Evolutionary conservation across 2,329 filamentous ascomycete genomes (phyloP).

Genomic region (Colletotrichum orchidophilum): DNA sequence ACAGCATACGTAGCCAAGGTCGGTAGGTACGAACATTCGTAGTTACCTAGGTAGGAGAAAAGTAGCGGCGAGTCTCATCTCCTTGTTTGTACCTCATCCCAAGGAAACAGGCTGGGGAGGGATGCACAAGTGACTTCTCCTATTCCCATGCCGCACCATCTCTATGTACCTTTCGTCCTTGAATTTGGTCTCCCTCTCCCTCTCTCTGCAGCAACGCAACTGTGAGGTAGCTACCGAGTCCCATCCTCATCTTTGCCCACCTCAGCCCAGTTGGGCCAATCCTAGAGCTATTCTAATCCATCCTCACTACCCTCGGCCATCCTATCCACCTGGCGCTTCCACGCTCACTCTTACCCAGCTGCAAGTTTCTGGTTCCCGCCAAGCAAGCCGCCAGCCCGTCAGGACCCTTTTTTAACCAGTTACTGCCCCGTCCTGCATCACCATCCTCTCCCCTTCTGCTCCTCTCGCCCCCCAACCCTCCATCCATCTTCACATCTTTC

Average conservation of each 20-base stretch:
- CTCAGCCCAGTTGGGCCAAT: constrained; percentile 27
- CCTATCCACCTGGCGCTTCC: constrained; percentile 21
- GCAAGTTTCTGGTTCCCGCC: constrained; percentile 17
- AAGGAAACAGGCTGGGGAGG: background rate
- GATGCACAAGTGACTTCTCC: constrained; percentile 31
- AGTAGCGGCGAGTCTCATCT: background rate
- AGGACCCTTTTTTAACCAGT: constrained; percentile 35
- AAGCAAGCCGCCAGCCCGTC: constrained; percentile 22
- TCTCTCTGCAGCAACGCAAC: constrained; percentile 1
- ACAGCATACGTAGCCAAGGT: background rate
- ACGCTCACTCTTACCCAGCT: constrained; percentile 8
- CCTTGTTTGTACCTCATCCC: background rate
- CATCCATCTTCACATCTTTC: constrained; percentile 16
- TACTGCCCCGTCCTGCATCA: constrained; percentile 31
- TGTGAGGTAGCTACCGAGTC: background rate
- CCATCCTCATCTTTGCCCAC: constrained; percentile 16
- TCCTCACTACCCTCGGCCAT: constrained; percentile 27
- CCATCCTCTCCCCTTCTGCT: constrained; percentile 26
- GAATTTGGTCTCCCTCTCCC: background rate
- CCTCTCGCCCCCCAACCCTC: constrained; percentile 29
- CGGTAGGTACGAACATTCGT: background rate
- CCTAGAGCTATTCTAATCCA: constrained; percentile 31
- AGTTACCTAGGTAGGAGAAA: background rate
- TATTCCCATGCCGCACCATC: constrained; percentile 9
- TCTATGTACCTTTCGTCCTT: background rate